Evolutionary conservation across 78 protist genomes (phyloP).

Genomic region (Tieghemostelium lacteum): DNA sequence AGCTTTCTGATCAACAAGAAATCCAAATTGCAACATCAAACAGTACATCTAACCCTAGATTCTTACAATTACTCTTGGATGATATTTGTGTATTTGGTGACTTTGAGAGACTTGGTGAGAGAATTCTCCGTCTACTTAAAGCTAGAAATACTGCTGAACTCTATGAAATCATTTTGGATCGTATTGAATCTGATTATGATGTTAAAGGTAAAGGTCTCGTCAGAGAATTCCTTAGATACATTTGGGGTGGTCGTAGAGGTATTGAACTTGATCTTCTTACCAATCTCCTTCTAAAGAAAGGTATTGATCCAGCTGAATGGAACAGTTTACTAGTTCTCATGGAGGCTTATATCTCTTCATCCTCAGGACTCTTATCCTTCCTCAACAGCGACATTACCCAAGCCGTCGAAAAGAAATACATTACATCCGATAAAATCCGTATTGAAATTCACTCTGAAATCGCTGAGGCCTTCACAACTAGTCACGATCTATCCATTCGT

Average conservation of each 20-base stretch:
- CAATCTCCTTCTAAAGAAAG: not conserved
- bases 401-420: constrained; percentile 63
- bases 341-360: constrained; percentile 39
- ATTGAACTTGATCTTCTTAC: constrained; percentile 45
- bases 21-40: constrained; percentile 44
- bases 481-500: constrained; percentile 28
- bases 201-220: constrained; percentile 72
- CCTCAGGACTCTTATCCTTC: constrained; percentile 54
- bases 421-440: constrained; percentile 2
- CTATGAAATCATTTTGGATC: constrained; percentile 72
- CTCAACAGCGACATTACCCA: constrained; percentile 58
- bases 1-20: constrained; percentile 76
- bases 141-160: constrained; percentile 78
- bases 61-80: constrained; percentile 70
- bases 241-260: constrained; percentile 80
- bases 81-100: constrained; percentile 82
- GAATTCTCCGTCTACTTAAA: constrained; percentile 19
- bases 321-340: constrained; percentile 32
- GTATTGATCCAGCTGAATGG: constrained; percentile 71
- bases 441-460: constrained; percentile 36
- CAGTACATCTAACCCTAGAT: constrained; percentile 74
- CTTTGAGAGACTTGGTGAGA: constrained; percentile 32
- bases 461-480: constrained; percentile 9
- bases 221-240: constrained; percentile 53
- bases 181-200: constrained; percentile 84